Evolutionary conservation across 2,329 filamentous ascomycete species (phyloP).

Genomic region (Trichophyton benhamiae): DNA sequence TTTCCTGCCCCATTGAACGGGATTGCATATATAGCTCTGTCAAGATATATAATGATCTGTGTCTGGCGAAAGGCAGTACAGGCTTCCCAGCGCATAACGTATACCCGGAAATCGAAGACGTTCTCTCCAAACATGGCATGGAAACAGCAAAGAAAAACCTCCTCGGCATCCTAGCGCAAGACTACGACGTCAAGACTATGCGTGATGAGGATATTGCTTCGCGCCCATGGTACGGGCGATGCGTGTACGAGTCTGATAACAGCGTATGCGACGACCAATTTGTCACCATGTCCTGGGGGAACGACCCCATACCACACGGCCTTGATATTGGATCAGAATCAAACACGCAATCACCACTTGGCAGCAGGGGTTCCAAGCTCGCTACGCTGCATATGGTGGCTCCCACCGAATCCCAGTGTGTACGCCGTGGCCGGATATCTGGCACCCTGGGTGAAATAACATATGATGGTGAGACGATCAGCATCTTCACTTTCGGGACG

Average conservation of each 20-base stretch:
- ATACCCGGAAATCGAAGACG: conserved; percentile 82
- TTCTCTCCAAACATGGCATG: conserved; percentile 36
- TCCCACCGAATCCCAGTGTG: conserved; percentile 73
- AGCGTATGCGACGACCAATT: conserved; percentile 87
- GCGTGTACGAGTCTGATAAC: conserved; percentile 87
- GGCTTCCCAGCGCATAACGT: conserved; percentile 81
- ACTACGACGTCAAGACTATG: conserved; percentile 43
- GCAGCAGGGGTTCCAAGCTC: conserved; percentile 57
- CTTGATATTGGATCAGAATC: conserved; percentile 11
- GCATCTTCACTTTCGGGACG: conserved; percentile 58
- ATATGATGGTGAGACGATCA: conserved; percentile 67
- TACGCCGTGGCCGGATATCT: conserved; percentile 74
- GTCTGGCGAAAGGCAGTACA: conserved; percentile 54
- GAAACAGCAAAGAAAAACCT: conserved; percentile 42
- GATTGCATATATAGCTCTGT: conserved; percentile 77
- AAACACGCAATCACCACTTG: conserved; percentile 15
- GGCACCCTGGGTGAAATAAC: conserved; percentile 75
- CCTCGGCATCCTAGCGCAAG: conserved; percentile 38
- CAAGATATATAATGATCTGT: conserved; percentile 63
- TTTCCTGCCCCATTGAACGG: conserved; percentile 61
- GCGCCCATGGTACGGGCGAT: conserved; percentile 72
- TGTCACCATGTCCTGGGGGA: conserved; percentile 79
- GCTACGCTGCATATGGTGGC: conserved; percentile 91
- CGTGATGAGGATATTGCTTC: conserved; percentile 42
- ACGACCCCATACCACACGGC: conserved; percentile 40